Conservation (phyloP, 2,329 filamentous ascomycete species). For the Aspergillus glaucus region DNA sequence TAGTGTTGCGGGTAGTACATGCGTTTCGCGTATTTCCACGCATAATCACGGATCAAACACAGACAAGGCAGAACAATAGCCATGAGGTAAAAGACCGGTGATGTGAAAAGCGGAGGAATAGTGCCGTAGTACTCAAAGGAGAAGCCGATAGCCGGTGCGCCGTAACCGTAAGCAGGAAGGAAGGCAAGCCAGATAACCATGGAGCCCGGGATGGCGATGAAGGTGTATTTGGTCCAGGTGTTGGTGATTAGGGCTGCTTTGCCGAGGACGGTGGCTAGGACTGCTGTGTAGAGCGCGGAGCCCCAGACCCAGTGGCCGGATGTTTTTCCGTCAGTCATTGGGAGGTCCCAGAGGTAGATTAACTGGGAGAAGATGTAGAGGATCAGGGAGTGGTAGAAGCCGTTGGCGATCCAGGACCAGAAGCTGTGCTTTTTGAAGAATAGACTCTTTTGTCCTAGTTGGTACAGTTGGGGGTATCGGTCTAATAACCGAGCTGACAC, state of each 20-base stretch:
- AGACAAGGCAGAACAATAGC: constrained; percentile 70
- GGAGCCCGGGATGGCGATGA: constrained; percentile 90
- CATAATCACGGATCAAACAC: constrained; percentile 81
- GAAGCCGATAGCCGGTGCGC: constrained; percentile 74
- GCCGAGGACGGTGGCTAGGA: constrained; percentile 85
- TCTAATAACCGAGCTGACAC: constrained; percentile 90
- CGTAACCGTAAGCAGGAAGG: constrained; percentile 76
- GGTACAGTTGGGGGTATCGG: constrained; percentile 92
- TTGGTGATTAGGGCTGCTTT: constrained; percentile 94
- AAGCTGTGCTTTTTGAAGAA: constrained; percentile 95
- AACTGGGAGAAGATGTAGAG: constrained; percentile 80
- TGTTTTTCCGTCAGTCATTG: constrained; percentile 69
- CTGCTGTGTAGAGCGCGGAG: constrained; percentile 85
- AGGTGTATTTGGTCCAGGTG: constrained; percentile 98
- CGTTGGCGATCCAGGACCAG: constrained; percentile 85
- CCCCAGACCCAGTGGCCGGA: constrained; percentile 98
- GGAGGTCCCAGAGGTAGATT: constrained; percentile 76
- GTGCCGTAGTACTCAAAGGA: constrained; percentile 81
- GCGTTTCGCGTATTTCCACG: constrained; percentile 94
- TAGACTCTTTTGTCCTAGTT: constrained; percentile 81
- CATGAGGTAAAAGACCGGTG: constrained; percentile 87
- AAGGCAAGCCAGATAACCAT: constrained; percentile 89
- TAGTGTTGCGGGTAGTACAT: constrained; percentile 97
- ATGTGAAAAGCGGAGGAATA: constrained; percentile 71
- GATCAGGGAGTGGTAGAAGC: constrained; percentile 89